Base-by-base conservation (phyloP, 2,329 filamentous ascomycete species). In the Hypoxylon sp. region DNA sequence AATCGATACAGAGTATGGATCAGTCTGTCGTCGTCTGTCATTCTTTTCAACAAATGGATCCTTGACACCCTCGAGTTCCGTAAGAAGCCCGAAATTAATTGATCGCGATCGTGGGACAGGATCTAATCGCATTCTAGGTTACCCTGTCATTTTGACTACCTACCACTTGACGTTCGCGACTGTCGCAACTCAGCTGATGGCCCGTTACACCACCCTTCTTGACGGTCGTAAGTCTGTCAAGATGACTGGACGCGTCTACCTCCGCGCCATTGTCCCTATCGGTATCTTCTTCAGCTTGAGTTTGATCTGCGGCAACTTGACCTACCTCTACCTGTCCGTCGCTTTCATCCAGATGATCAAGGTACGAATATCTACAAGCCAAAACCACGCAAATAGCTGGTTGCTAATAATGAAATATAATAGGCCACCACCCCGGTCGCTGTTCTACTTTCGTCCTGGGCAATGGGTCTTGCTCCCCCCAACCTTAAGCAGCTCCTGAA, bases 341-440 rank as follows among this genome's bases (percentile, higher is more conserved):
- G 92, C 95, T 67, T 98, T 98, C 82, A 98, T 98, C 78, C 95
- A 98, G 86, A 98, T 98, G 95, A 90, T 98, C 81, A 98, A 98
- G 92, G 92, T 94, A 72, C 31, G 74, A 48, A 56, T 24, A 51
- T 26, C 3, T 26, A 57, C 54, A 4, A 11, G 3, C 33, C 1
- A 1, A 31, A 11, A 17, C 19, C 37, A 13, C 47, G 10, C 19
- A 22, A 58, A 37, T 33, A 47, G 9, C 14, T 26, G 8, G 10
- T 39, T 42, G 64, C 67, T 75, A 48, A 74, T 52, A 33, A 53
- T 8, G 26, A 14, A 56, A 51, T 51, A 10, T 22, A 29, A 68
- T 56, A 94, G 93, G 96, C 96, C 73, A 98, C 94, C 47, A 98
- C 93, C 33, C 96, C 96, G 14, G 94, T 98, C 66, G 94, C 94